phyloP scores from a whole-genome alignment of 371 early-diverging fungal genomes.

The Mucor indicus region DNA sequence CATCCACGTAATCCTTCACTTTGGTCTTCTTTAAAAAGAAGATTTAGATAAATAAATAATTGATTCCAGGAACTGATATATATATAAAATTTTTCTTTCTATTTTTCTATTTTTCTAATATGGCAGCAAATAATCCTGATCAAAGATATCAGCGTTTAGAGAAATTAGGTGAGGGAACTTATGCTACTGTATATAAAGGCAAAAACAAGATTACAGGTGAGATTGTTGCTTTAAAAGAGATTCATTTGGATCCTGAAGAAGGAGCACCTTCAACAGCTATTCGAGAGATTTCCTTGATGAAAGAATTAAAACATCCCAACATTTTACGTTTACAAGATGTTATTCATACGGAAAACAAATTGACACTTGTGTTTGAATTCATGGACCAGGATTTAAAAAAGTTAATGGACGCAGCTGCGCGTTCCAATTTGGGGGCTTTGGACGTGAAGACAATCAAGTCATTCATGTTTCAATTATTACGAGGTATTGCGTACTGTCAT shows the following conservation, averaged over 20 bases:
- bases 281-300: constrained; percentile 95
- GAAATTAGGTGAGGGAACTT: constrained; percentile 99
- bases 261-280: constrained; percentile 96
- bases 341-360: constrained; percentile 96
- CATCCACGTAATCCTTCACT: constrained; percentile 1
- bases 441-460: constrained; percentile 68
- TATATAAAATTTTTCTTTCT: too few species aligned
- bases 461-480: constrained; percentile 87
- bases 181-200: constrained; percentile 99
- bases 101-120: too few species aligned
- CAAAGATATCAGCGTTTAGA: constrained; percentile 78
- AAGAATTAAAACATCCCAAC: constrained; percentile 89
- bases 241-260: constrained; percentile 89
- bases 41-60: constrained; percentile 17
- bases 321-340: constrained; percentile 95
- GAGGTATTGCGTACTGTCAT: constrained; percentile 94
- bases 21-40: constrained; percentile 5
- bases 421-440: constrained; percentile 57
- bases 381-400: constrained; percentile 98
- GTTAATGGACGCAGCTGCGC: constrained; percentile 79
- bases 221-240: constrained; percentile 98
- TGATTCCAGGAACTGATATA: too few species aligned
- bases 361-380: constrained; percentile 98
- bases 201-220: constrained; percentile 83
- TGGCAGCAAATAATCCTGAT: constrained; percentile 30